phyloP scores from a whole-genome alignment of 805 yeast species.

The Torulaspora gathmanii region DNA sequence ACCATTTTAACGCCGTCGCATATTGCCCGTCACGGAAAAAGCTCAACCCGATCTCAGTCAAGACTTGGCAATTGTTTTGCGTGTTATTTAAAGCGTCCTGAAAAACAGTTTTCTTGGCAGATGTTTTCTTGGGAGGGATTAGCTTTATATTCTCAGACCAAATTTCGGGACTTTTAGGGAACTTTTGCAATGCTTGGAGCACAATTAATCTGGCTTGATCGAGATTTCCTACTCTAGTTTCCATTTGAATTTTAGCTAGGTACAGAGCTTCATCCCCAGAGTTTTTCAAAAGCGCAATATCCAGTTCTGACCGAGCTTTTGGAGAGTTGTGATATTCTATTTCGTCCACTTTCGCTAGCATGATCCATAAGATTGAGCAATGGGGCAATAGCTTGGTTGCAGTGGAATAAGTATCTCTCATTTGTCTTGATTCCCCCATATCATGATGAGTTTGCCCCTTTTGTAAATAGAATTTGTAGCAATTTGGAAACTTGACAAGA shows the following conservation, averaged over 20 bases:
- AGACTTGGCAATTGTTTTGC: slow-evolving; percentile 51
- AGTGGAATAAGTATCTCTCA: slow-evolving; percentile 44
- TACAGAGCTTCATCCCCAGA: slow-evolving; percentile 51
- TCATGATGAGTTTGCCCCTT: slow-evolving; percentile 50
- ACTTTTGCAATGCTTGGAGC: slow-evolving; percentile 52
- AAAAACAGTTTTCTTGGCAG: slow-evolving; percentile 53
- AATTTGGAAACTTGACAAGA: slow-evolving; percentile 44
- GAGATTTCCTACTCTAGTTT: slow-evolving; percentile 44
- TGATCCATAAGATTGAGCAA: slow-evolving; percentile 50
- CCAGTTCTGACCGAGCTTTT: slow-evolving; percentile 68
- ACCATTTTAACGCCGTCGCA: slow-evolving; percentile 65
- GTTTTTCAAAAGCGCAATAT: slow-evolving; percentile 53
- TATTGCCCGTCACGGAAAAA: slow-evolving; percentile 64
- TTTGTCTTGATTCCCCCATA: slow-evolving; percentile 34
- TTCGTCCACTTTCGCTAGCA: slow-evolving; percentile 47
- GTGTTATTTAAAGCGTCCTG: slow-evolving; percentile 70
- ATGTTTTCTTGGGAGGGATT: slow-evolving; percentile 36
- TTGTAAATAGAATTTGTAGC: slow-evolving; percentile 55
- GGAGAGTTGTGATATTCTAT: slow-evolving; percentile 39
- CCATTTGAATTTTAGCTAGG: slow-evolving; percentile 56
- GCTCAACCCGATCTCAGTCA: slow-evolving; percentile 59
- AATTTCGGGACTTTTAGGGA: slow-evolving; percentile 54
- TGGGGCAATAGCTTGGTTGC: slow-evolving; percentile 50
- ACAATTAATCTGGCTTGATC: slow-evolving; percentile 51
- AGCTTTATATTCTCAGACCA: slow-evolving; percentile 60